These are phyloP conservation scores for Solanum bukasovii DNA, from an alignment of 257 asterid species.

Conservation along the genomic window DNA sequence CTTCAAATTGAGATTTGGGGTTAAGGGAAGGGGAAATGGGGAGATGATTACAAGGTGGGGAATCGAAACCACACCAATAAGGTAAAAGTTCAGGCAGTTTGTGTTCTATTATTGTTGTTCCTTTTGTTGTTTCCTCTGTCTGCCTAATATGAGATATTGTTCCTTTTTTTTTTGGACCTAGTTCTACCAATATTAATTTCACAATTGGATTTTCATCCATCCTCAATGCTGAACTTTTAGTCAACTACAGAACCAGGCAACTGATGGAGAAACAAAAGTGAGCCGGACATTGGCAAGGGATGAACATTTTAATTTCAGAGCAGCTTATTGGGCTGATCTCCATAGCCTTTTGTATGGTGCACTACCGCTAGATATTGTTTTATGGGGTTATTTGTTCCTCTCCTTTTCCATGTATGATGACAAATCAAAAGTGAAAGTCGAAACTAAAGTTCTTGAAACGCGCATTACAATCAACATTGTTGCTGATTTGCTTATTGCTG, in stretches of 20 bases:
- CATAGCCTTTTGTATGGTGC: conserved; percentile 47
- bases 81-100: no score
- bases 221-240: no score
- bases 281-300: conserved; percentile 51
- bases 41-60: background rate
- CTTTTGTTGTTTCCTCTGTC: background rate
- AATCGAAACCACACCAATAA: background rate
- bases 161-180: no score
- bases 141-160: no score
- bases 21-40: background rate
- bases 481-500: conserved; percentile 67
- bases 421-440: conserved; percentile 26
- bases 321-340: conserved; percentile 84
- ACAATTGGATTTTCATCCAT: no score
- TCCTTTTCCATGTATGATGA: conserved; percentile 32
- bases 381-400: conserved; percentile 56
- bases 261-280: conserved; percentile 38
- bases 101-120: background rate
- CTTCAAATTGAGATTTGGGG: background rate
- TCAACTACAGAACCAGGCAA: conserved; percentile 46
- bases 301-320: conserved; percentile 61
- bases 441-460: conserved; percentile 31
- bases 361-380: conserved; percentile 33
- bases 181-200: no score
- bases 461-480: conserved; percentile 28